phyloP scores from a whole-genome alignment of 192 early-diverging fungal genomes.

The Coemansia sp. region DNA sequence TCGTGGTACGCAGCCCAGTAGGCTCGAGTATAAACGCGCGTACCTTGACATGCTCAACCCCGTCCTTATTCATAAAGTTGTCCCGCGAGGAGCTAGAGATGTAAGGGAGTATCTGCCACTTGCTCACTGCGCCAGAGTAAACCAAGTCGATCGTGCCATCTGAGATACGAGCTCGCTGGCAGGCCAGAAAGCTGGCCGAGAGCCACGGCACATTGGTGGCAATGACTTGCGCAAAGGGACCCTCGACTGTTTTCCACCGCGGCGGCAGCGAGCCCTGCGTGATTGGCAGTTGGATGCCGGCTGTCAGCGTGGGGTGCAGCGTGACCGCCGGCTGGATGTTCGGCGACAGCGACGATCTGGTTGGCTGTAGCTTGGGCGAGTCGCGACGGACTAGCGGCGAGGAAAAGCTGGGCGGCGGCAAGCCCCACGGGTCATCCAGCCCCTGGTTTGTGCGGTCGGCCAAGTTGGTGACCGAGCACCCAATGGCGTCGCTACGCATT shows the following conservation, averaged over 20 bases:
- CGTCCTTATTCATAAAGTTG: conserved; percentile 54
- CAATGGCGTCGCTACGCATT: neutral
- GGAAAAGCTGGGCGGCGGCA: conserved; percentile 47
- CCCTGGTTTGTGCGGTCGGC: conserved; percentile 39
- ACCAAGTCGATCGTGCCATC: conserved; percentile 60
- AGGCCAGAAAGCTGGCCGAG: conserved; percentile 56
- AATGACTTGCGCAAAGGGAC: conserved; percentile 57
- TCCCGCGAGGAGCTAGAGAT: conserved; percentile 51
- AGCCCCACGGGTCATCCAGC: conserved; percentile 43
- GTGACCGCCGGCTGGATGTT: conserved; percentile 45
- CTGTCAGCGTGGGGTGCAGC: conserved; percentile 49
- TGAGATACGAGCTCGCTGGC: conserved; percentile 54
- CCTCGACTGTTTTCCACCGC: conserved; percentile 59
- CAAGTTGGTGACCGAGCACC: conserved; percentile 24
- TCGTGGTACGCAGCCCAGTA: conserved; percentile 51
- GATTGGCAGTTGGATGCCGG: conserved; percentile 44
- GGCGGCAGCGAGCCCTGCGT: conserved; percentile 37
- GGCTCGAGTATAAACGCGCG: conserved; percentile 65
- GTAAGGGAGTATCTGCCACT: conserved; percentile 45
- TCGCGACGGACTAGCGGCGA: conserved; percentile 44
- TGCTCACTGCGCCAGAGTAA: conserved; percentile 51
- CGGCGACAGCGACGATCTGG: conserved; percentile 7
- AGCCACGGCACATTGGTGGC: conserved; percentile 70
- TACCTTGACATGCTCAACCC: conserved; percentile 49
- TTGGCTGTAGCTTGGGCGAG: conserved; percentile 33